phyloP scores from a whole-genome alignment of 257 asterid species.

The Coffea eugenioides region DNA sequence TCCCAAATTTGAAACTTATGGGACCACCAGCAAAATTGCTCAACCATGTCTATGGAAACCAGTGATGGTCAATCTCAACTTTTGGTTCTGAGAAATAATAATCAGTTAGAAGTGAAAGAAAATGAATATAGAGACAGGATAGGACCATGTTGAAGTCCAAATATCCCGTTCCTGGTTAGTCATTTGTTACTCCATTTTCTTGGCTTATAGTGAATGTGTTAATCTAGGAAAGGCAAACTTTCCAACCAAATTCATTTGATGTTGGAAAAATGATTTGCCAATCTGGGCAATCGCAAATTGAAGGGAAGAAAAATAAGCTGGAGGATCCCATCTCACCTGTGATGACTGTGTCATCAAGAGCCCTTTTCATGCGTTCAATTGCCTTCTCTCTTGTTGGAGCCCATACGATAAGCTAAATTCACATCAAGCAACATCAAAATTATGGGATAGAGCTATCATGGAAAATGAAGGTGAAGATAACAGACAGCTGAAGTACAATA shows the following conservation, averaged over 20 bases:
- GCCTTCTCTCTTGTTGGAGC: constrained; percentile 98
- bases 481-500: not conserved
- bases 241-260: not conserved
- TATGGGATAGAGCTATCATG: not conserved
- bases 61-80: not conserved
- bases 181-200: not conserved
- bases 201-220: not conserved
- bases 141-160: not conserved
- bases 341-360: constrained; percentile 86
- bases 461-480: constrained; percentile 16
- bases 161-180: not conserved
- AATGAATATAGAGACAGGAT: too few species aligned
- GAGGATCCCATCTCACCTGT: constrained; percentile 50
- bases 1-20: not conserved
- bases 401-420: constrained; percentile 87
- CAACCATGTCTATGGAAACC: not conserved
- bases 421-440: constrained; percentile 5
- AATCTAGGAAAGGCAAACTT: not conserved
- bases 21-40: not conserved
- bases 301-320: not conserved
- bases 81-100: not conserved
- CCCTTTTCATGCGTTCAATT: constrained; percentile 96
- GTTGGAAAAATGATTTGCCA: not conserved
- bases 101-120: too few species aligned
- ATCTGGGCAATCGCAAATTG: not conserved